Evolutionary conservation across 2,329 filamentous ascomycete genomes (phyloP).

Genomic region (Simplicillium sp.): DNA sequence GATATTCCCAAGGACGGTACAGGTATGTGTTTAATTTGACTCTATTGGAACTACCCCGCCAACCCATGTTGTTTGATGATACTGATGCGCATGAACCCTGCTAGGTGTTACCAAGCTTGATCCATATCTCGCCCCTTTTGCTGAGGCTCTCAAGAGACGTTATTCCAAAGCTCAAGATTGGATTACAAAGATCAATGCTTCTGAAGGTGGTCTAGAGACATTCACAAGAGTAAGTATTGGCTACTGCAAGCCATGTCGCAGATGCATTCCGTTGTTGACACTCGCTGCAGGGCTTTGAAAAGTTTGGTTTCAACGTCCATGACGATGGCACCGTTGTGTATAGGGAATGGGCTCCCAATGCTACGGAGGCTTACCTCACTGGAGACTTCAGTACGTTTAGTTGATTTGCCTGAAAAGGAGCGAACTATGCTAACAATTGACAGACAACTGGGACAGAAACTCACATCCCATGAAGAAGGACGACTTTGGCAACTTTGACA

Average conservation of each 20-base stretch:
- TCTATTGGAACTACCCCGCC: not conserved
- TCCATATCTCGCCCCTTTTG: slow-evolving; percentile 81
- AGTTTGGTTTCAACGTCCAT: slow-evolving; percentile 75
- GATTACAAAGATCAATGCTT: slow-evolving; percentile 74
- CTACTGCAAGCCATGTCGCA: not conserved
- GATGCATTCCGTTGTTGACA: not conserved
- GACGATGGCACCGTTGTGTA: slow-evolving; percentile 80
- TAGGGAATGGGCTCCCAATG: slow-evolving; percentile 94
- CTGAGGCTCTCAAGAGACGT: slow-evolving; percentile 64
- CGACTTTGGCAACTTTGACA: slow-evolving; percentile 77
- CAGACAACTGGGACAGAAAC: slow-evolving; percentile 78
- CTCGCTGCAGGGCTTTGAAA: slow-evolving; percentile 62
- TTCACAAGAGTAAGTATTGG: slow-evolving; percentile 63
- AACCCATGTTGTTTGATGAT: slow-evolving; percentile 7
- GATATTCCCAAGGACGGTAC: slow-evolving; percentile 60
- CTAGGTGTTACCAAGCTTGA: slow-evolving; percentile 80
- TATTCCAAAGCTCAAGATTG: slow-evolving; percentile 75
- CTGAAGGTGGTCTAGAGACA: slow-evolving; percentile 82
- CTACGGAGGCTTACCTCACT: slow-evolving; percentile 71
- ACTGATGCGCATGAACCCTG: too few species aligned
- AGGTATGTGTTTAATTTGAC: slow-evolving; percentile 37
- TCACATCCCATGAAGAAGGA: slow-evolving; percentile 84
- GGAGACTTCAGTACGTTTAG: slow-evolving; percentile 78
- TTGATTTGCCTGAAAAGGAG: not conserved
- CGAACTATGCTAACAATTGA: slow-evolving; percentile 15